phyloP scores from a whole-genome alignment of 148 eudicot species.

The Diospyros kaki region DNA sequence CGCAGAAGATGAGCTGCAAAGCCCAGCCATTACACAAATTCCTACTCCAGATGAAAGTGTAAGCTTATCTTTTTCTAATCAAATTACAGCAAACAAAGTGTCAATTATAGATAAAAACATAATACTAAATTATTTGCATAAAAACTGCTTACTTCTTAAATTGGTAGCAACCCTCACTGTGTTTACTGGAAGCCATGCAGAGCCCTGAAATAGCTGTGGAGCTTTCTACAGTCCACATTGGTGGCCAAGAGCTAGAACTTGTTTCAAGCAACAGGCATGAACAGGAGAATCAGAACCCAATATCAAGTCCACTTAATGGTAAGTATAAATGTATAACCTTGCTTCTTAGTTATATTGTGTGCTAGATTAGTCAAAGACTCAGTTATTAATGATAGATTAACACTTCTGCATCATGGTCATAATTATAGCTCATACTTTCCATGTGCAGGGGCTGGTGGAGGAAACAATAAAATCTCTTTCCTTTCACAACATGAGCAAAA shows the following conservation, averaged over 20 bases:
- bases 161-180: conserved; percentile 8
- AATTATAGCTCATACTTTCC: neutral
- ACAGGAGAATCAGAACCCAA: conserved; percentile 23
- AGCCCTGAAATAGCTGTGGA: conserved; percentile 14
- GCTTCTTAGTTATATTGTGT: neutral
- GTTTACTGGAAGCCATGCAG: conserved; percentile 34
- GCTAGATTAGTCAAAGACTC: neutral
- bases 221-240: neutral
- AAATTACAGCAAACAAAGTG: neutral
- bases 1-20: conserved; percentile 22
- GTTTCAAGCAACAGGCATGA: conserved; percentile 21
- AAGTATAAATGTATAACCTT: conserved; percentile 7
- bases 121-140: neutral
- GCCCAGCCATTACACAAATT: conserved; percentile 7
- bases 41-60: conserved; percentile 32
- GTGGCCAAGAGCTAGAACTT: conserved; percentile 19
- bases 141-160: neutral
- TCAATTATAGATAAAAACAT: neutral
- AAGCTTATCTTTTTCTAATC: conserved; percentile 22
- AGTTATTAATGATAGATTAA: neutral
- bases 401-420: neutral
- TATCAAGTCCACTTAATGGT: conserved; percentile 29
- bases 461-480: conserved; percentile 9
- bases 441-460: conserved; percentile 36
- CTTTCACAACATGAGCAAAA: conserved; percentile 19